Base-by-base conservation (phyloP, 345 rosid genomes). In the Acer campestre region DNA sequence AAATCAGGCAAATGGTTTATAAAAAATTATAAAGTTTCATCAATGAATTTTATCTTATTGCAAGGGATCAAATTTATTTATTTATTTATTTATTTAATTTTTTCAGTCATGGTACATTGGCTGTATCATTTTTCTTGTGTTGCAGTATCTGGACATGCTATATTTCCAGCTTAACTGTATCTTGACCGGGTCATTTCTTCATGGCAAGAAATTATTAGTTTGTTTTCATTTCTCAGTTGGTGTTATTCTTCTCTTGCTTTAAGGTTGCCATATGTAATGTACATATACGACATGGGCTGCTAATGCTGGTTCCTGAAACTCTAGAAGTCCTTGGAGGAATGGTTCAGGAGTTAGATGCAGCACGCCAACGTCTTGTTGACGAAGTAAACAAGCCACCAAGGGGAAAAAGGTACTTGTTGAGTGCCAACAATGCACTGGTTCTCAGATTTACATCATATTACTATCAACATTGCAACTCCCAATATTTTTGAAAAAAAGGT, bases 321-420 rank as follows among this genome's bases (percentile, higher is more conserved):
- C 29, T 94, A 59, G 90, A 89, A 85, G 93, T 94, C 75, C 80
- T 94, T 68, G 99, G 97, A 75, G 99, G 99, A 75, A 71, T 87
- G 80, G 97, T 86, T 76, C 92, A 87, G 70, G 94, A 90, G 80
- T 74, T 96, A 78, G 97, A 96, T 72, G 90, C 88, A 20, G 97
- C 97, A 74, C 83, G 86, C 17, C 88, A 80, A 78, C 89, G 86
- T 71, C 93, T 96, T 71, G 92, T 90, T 77, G 71, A 80, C 51
- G 97, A 94, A 91, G 93, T 94, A 73, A 91, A 91, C 80, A 96
- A 92, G 77, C 99, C 97, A 74, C 94, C 98, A 42, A 90, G 98
- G 84, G 99, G 98, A 76, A 96, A 76, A 88, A 94, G 99, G 98
- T 95, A 87, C 10, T 49, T 74, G n/a, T 71, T 62, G 29, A 62